Base-by-base conservation (phyloP, 2,329 filamentous ascomycete species). In the Aspergillus vadensis region DNA sequence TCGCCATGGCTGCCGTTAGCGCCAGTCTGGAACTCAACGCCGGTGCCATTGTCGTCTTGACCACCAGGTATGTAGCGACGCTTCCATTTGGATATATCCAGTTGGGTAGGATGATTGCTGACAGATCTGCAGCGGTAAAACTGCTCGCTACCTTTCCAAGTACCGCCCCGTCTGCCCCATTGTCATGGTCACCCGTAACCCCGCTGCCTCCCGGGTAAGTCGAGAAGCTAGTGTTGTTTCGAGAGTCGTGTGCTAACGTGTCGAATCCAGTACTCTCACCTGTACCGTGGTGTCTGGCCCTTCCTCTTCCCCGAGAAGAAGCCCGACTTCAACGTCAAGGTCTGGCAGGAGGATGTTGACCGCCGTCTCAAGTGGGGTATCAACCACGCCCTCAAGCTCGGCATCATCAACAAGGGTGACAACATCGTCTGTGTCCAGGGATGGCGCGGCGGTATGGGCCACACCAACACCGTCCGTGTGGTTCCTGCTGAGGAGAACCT, bases 341-440 rank as follows among this genome's bases (percentile, higher is more conserved):
- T 96, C 81, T 99, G 95, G 95, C 95, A 99, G 83, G 92, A 98
- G 84, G 94, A 99, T 80, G 95, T 99, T 70, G 95, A 99, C 82
- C 88, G 89, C 77, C 92, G 95, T 76, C 91, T 99, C 80, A 97
- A 94, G 86, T 99, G 94, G 93, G 95, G 91, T 77, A 91, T 99
- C 77, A 83, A 86, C 76, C 87, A 92, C 76, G 95, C 92, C 70
- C 86, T 97, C 73, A 87, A 90, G 80, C 90, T 99, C 48, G 84
- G 88, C 64, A 88, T 95, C 61, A 84, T 96, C 66, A 89, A 88
- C 78, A 87, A 92, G 75, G 91, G 91, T 64, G 91, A 93, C 70
- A 79, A 81, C 64, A 86, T 89, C 59, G 80, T 89, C 70, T 88
- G 86, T 69, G 86, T 89, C 47, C 86, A 89, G 74, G 86, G 86